Base-by-base conservation (phyloP, 306 rosid species). In the Casuarina glauca region DNA sequence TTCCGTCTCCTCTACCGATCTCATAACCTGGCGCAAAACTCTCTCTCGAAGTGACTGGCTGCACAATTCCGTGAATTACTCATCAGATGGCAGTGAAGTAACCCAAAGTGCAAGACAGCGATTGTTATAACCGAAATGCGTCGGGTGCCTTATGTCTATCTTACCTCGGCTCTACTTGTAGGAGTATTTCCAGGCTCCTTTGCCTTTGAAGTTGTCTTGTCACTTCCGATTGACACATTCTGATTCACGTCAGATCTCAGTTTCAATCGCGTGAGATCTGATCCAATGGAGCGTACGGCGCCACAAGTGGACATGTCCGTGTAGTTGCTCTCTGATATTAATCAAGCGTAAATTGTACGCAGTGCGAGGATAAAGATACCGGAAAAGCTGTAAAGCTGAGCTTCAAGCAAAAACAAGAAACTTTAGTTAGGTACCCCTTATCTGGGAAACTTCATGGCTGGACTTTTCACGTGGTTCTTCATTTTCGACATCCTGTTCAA, bases 201-300 rank as follows among this genome's bases (percentile, higher is more conserved):
- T 9, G 78, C 70, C 85, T 80, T 92, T 11, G 86, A 74, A 63
- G 39, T 52, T 16, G 90, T 85, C 68, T 76, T 92, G 70, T 86
- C 91, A 71, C 87, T 87, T 80, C 88, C 82, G 32, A 41, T 51
- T 45, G 92, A 87, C 80, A 76, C 88, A 36, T 85, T 57, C 55
- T 84, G 82, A 55, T 79, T 61, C 16, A 78, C 32, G 10, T 86
- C 90, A 20, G 97, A 83, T 78, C 83, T 78, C 76, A 95, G 85
- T 82, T 70, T 87, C 99, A 93, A 91, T 74, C 99, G 86, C n/a
- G 99, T 95, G 74, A 91, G 88, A 78, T 95, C 99, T 55, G 97
- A 95, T 79, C 97, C 97, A 19, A 95, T 88, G 46, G 97, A 95
- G 69, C 83, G 97, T 75, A 95, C 94, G 78, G 80, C 86, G 32